Conservation (phyloP, 306 rosid genomes). For the Geum urbanum region DNA sequence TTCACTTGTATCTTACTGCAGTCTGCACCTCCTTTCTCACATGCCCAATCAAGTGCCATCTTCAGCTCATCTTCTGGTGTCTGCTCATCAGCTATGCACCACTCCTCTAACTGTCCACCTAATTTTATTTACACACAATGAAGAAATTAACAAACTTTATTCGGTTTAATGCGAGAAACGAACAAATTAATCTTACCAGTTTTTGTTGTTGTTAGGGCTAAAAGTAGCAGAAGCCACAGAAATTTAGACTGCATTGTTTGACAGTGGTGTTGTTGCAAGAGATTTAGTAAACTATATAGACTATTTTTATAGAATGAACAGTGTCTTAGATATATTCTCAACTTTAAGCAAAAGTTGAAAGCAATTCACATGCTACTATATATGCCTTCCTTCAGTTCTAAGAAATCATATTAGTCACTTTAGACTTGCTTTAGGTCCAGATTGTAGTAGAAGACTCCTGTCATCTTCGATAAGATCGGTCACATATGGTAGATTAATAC, state of each 20-base stretch:
- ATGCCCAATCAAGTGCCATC: slow-evolving; percentile 53
- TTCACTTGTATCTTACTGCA: slow-evolving; percentile 50
- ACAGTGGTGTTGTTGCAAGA: neutral
- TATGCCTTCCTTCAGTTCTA: slow-evolving; percentile 34
- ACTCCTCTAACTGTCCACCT: slow-evolving; percentile 33
- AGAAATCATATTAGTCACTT: slow-evolving; percentile 6
- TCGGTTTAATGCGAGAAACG: too few species aligned
- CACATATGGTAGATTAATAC: neutral
- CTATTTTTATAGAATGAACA: neutral
- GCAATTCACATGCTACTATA: slow-evolving; percentile 10
- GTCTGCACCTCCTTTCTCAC: slow-evolving; percentile 60
- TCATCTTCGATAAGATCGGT: neutral
- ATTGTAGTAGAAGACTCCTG: neutral
- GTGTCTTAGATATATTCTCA: neutral
- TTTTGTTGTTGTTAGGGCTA: slow-evolving; percentile 12
- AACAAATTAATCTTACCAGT: slow-evolving; percentile 16
- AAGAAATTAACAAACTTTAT: too few species aligned
- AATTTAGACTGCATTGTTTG: slow-evolving; percentile 23
- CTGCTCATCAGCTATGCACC: slow-evolving; percentile 44
- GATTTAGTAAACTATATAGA: neutral
- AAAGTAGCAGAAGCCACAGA: slow-evolving; percentile 21
- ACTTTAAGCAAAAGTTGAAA: slow-evolving; percentile 33
- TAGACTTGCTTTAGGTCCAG: neutral
- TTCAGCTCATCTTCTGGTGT: slow-evolving; percentile 35
- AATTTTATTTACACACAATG: neutral